phyloP scores from a whole-genome alignment of 2,329 filamentous ascomycete genomes.

The Amauroascus niger region DNA sequence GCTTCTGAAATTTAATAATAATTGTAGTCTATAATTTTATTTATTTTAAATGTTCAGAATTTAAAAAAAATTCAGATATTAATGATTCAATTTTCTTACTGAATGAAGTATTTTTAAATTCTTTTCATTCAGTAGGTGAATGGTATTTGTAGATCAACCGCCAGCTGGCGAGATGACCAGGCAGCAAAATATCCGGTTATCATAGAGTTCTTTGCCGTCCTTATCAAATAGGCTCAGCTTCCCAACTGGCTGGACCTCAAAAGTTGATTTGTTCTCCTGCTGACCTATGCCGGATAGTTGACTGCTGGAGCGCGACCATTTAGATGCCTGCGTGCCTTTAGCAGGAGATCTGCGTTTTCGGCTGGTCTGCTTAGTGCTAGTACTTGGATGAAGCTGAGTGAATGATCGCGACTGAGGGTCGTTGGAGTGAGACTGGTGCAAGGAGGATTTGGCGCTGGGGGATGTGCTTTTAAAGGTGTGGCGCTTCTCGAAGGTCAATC shows the following conservation, averaged over 20 bases:
- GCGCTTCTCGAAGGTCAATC: constrained; percentile 19
- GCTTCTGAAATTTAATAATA: too few relatives aligned
- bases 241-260: background rate
- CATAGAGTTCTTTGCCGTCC: background rate
- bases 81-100: too few relatives aligned
- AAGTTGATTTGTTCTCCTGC: background rate
- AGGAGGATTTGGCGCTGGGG: constrained; percentile 2
- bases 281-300: background rate
- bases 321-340: background rate
- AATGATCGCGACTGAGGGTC: background rate
- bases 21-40: too few relatives aligned
- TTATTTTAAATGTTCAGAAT: too few relatives aligned
- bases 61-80: too few relatives aligned
- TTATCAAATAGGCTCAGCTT: background rate
- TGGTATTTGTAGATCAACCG: constrained; percentile 23
- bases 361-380: constrained; percentile 20
- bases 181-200: background rate
- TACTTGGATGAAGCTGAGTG: constrained; percentile 2
- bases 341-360: constrained; percentile 11
- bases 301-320: constrained; percentile 8
- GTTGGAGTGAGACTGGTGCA: constrained; percentile 8
- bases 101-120: too few relatives aligned
- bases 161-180: constrained; percentile 12
- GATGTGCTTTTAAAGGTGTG: constrained; percentile 15
- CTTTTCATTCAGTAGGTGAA: constrained; percentile 24